A percentile compares a stretch with the other conserved stretches of the same genome.
Conservation (phyloP, 441 rosid species). For the Pelargonium cotyledonis region DNA sequence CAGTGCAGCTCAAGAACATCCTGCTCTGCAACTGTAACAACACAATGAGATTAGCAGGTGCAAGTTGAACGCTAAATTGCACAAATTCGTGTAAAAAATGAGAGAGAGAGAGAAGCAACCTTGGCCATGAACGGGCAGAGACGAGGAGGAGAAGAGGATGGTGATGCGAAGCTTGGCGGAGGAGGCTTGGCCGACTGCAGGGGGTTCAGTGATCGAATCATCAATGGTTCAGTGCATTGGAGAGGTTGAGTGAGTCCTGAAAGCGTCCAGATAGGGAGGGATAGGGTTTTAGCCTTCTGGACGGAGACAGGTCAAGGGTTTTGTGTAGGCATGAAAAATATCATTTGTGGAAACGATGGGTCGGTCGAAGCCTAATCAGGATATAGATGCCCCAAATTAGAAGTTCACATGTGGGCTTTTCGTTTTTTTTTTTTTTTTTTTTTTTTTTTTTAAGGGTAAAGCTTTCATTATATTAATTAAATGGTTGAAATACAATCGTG, state of each 20-base stretch:
- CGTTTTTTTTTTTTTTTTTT: too few relatives aligned
- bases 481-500: too few relatives aligned
- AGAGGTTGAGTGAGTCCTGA: neutral
- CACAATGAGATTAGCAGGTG: neutral
- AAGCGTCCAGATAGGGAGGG: neutral
- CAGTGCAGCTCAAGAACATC: slow-evolving; percentile 28
- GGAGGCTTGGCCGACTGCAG: neutral
- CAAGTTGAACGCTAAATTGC: neutral
- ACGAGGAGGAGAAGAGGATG: neutral
- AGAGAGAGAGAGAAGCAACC: neutral
- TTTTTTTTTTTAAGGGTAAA: too few relatives aligned
- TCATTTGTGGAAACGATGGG: too few relatives aligned
- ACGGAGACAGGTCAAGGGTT: neutral
- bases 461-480: too few relatives aligned
- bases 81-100: neutral
- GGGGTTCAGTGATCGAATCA: neutral
- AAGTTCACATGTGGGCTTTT: too few relatives aligned
- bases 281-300: slow-evolving; percentile 2
- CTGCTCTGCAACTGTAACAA: slow-evolving; percentile 41
- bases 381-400: too few relatives aligned
- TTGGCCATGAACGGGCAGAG: neutral
- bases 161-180: neutral
- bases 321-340: neutral
- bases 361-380: too few relatives aligned
- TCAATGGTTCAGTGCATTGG: neutral